phyloP scores from a whole-genome alignment of 768 basidiomycete species.

The Rhizopogon rudus region DNA sequence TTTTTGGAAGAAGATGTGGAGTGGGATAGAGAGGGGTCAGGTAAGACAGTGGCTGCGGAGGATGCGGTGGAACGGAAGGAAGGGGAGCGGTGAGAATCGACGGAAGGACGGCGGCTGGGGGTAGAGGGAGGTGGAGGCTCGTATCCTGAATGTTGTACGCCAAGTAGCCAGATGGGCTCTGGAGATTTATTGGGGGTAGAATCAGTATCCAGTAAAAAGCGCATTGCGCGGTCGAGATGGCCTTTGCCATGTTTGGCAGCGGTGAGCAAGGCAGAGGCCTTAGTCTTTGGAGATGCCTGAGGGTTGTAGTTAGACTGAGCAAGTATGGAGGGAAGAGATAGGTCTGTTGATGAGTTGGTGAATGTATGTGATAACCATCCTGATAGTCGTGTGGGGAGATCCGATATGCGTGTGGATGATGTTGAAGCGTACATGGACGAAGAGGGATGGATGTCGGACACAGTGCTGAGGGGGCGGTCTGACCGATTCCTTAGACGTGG shows the following conservation, averaged over 20 bases:
- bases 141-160: slow-evolving; percentile 75
- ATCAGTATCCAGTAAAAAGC: slow-evolving; percentile 90
- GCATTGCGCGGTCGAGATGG: slow-evolving; percentile 77
- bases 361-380: slow-evolving; percentile 83
- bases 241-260: slow-evolving; percentile 73
- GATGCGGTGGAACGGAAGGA: slow-evolving; percentile 43
- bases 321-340: slow-evolving; percentile 60
- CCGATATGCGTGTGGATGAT: slow-evolving; percentile 50
- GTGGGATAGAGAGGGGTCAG: slow-evolving; percentile 28
- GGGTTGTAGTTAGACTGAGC: slow-evolving; percentile 35
- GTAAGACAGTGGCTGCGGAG: slow-evolving; percentile 28
- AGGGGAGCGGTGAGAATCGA: slow-evolving; percentile 35
- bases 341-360: slow-evolving; percentile 64
- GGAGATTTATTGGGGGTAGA: slow-evolving; percentile 76
- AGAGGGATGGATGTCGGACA: slow-evolving; percentile 37
- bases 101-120: slow-evolving; percentile 32
- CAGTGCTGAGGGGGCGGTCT: slow-evolving; percentile 48
- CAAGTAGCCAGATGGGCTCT: slow-evolving; percentile 88
- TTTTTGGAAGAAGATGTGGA: slow-evolving; percentile 28
- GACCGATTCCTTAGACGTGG: slow-evolving; percentile 52
- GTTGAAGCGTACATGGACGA: slow-evolving; percentile 43
- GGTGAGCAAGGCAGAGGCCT: slow-evolving; percentile 50
- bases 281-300: slow-evolving; percentile 35
- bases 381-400: slow-evolving; percentile 70
- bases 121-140: slow-evolving; percentile 35